A percentile compares a stretch with the other conserved stretches of the same genome.
Evolutionary conservation across 305 asterid species (phyloP).

Genomic region (Rubia peregrina): DNA sequence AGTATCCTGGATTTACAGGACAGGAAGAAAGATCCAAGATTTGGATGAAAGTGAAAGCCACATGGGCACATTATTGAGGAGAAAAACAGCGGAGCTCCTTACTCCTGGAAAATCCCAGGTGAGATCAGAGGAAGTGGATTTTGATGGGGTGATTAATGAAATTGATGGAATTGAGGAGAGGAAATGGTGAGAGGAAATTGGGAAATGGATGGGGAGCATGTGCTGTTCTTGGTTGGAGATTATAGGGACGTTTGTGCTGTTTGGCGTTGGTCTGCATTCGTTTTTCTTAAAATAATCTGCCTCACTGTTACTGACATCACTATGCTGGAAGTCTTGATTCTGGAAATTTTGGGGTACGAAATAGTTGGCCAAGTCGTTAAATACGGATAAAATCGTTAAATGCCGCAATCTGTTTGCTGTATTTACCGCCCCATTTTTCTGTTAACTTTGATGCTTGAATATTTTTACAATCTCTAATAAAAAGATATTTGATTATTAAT

Average conservation of each 20-base stretch:
- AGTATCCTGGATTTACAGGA: constrained; percentile 24
- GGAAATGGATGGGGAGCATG: constrained; percentile 15
- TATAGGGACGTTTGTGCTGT: neutral
- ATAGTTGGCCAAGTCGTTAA: neutral
- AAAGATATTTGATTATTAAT: too few species aligned
- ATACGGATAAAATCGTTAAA: neutral
- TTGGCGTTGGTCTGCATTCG: constrained; percentile 3
- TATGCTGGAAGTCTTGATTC: neutral
- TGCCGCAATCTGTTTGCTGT: too few species aligned
- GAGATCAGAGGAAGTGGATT: neutral
- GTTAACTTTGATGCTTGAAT: too few species aligned
- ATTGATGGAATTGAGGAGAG: neutral
- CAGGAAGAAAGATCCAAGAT: constrained; percentile 32
- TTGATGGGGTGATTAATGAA: neutral
- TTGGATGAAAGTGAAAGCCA: constrained; percentile 25
- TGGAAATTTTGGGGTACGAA: neutral
- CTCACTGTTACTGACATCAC: constrained; percentile 9
- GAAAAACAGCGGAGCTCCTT: constrained; percentile 16
- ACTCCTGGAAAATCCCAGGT: constrained; percentile 12
- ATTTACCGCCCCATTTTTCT: too few species aligned
- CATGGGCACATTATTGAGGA: constrained; percentile 5
- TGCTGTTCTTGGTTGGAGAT: constrained; percentile 18
- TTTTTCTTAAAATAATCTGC: constrained; percentile 4
- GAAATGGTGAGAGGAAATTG: constrained; percentile 10
- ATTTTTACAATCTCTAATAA: too few species aligned